These are phyloP conservation scores for Scolecobasidium constrictum DNA, from an alignment of 2,329 filamentous ascomycete genomes.

Conservation along the genomic window DNA sequence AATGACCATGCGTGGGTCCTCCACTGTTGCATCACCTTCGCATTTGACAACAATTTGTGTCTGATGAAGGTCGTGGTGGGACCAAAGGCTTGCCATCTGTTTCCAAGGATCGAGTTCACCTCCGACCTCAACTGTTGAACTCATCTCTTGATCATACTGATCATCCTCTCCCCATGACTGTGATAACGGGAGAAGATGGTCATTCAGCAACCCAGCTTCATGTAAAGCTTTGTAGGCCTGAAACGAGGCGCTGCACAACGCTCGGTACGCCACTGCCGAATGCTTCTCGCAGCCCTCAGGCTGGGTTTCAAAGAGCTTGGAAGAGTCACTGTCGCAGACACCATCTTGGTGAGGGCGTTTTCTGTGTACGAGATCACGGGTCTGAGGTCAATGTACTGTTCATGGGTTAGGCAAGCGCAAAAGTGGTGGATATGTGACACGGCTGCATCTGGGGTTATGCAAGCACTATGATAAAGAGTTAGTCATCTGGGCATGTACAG, in stretches of 20 bases:
- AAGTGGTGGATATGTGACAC: conserved; percentile 71
- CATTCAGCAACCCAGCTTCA: conserved; percentile 58
- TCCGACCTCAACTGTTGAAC: neutral
- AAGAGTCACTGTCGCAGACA: conserved; percentile 52
- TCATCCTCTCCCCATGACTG: neutral
- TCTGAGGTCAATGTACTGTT: conserved; percentile 49
- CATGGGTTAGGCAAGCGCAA: conserved; percentile 50
- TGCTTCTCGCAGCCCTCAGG: conserved; percentile 44
- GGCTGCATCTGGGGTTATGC: conserved; percentile 62
- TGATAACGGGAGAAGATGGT: conserved; percentile 57
- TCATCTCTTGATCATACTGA: neutral
- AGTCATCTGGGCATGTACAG: too few species aligned
- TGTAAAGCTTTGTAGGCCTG: conserved; percentile 65
- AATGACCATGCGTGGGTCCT: too few species aligned
- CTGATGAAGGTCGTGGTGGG: neutral
- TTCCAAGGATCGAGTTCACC: neutral
- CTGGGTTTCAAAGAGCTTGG: conserved; percentile 57
- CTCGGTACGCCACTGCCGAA: conserved; percentile 54
- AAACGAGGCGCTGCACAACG: conserved; percentile 66
- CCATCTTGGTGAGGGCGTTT: conserved; percentile 24
- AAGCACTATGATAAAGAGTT: too few species aligned
- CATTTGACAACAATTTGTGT: neutral
- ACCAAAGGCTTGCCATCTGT: neutral
- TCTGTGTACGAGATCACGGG: conserved; percentile 56
- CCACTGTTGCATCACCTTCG: too few species aligned